These are phyloP conservation scores for Alternaria postmessia DNA, from an alignment of 2,329 filamentous ascomycete genomes.

Conservation along the genomic window DNA sequence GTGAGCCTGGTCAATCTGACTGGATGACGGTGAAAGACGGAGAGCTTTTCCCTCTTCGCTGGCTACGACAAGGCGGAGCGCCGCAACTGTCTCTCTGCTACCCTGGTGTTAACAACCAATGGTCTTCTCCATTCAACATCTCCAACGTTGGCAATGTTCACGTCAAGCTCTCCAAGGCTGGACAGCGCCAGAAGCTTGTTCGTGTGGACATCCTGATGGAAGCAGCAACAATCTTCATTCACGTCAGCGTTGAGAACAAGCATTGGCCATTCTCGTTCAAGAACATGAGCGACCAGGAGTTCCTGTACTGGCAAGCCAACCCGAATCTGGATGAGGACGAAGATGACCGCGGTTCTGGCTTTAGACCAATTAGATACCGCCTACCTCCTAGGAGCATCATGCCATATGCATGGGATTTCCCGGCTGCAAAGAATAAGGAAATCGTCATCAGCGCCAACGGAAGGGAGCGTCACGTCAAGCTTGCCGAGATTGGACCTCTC, in stretches of 20 bases:
- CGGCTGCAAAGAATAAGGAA: slow-evolving; percentile 94
- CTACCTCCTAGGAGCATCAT: slow-evolving; percentile 95
- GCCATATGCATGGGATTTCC: slow-evolving; percentile 99
- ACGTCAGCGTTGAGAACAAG: slow-evolving; percentile 87
- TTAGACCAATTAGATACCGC: slow-evolving; percentile 91
- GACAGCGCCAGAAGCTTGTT: slow-evolving; percentile 86
- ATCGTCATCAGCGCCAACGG: slow-evolving; percentile 81
- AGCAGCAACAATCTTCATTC: slow-evolving; percentile 89
- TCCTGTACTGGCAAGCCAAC: slow-evolving; percentile 94
- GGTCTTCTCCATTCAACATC: slow-evolving; percentile 98
- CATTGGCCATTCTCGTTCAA: slow-evolving; percentile 99
- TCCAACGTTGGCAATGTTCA: slow-evolving; percentile 92
- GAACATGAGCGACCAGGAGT: slow-evolving; percentile 96
- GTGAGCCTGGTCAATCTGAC: slow-evolving; percentile 90
- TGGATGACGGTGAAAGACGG: slow-evolving; percentile 79
- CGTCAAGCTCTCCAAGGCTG: slow-evolving; percentile 89
- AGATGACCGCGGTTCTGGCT: slow-evolving; percentile 80
- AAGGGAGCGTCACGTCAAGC: slow-evolving; percentile 88
- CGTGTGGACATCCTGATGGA: slow-evolving; percentile 92
- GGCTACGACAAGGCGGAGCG: slow-evolving; percentile 79
- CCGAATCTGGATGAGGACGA: slow-evolving; percentile 94
- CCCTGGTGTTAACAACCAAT: slow-evolving; percentile 92
- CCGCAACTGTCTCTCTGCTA: slow-evolving; percentile 95
- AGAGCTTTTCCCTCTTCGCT: slow-evolving; percentile 86
- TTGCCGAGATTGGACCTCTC: slow-evolving; percentile 95